phyloP scores from a whole-genome alignment of 2,329 filamentous ascomycete genomes.

The Stromatinia cepivora region DNA sequence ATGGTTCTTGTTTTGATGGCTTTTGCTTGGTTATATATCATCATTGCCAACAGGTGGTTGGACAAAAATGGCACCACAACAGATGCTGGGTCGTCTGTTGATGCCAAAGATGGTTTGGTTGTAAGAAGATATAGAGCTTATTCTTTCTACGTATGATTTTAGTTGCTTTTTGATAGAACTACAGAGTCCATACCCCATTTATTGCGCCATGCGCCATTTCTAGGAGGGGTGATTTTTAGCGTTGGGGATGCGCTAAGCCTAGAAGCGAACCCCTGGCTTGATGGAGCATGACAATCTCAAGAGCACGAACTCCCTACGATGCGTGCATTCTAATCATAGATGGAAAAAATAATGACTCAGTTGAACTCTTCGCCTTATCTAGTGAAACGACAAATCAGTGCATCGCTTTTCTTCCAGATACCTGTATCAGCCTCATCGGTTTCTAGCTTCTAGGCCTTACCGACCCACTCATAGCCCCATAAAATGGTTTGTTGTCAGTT shows the following conservation, averaged over 20 bases:
- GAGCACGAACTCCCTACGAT: neutral
- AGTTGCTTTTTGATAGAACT: neutral
- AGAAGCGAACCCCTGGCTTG: constrained; percentile 1
- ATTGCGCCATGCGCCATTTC: neutral
- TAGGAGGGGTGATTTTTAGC: neutral
- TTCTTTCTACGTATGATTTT: neutral
- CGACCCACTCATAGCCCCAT: neutral
- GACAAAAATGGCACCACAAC: constrained; percentile 2
- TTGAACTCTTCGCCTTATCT: neutral
- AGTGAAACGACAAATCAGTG: neutral
- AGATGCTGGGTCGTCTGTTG: neutral
- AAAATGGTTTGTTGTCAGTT: constrained; percentile 22
- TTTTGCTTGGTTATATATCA: constrained; percentile 23
- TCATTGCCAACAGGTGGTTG: constrained; percentile 20
- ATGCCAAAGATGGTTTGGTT: neutral
- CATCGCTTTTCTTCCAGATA: neutral
- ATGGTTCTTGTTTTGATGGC: constrained; percentile 22
- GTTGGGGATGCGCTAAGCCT: neutral
- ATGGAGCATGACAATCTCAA: neutral
- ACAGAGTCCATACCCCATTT: neutral
- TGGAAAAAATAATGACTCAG: neutral
- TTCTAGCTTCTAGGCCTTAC: neutral
- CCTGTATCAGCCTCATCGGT: neutral
- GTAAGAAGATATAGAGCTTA: constrained; percentile 7
- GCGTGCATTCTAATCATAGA: neutral